Base-by-base conservation (phyloP, 2,329 filamentous ascomycete genomes). In the Metarhizium anisopliae region DNA sequence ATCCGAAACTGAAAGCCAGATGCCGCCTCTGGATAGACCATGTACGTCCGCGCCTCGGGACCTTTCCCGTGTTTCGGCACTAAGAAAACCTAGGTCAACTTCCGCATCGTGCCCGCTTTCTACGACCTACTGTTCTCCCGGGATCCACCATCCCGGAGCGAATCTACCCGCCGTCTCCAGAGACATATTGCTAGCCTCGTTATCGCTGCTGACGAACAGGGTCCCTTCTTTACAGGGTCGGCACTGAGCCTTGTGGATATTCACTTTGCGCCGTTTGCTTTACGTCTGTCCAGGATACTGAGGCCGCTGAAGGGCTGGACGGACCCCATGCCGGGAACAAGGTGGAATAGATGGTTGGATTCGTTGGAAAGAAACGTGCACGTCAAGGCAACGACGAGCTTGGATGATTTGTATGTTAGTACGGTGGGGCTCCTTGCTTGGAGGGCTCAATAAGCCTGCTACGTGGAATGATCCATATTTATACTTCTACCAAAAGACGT, bases 21-120 rank as follows among this genome's bases (percentile, higher is more conserved):
- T 90, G 84, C 57, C 82, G 90, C 47, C 72, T 94, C 10, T 95
- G 90, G 90, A 79, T 84, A 30, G 87, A 93, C 61, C 89, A 94
- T 74, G 84, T 90, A 71, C 69, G 81, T 67, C 32, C 6, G 32
- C 38, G 11, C 30, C 50, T 51, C 30, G 4, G 10, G 14, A 6
- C 14, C 40, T 7, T 18, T n/a, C 36, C 47, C 2, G 53, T 60
- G 20, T 50, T 47, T 18, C 16, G 11, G 10, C 7, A 7, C 20
- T 14, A 16, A 49, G 1, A 3, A 18, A 6, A 10, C 13, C 25
- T 11, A 88, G 84, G 84, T 92, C 66, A 91, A 94, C 66, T 80
- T 85, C 36, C 79, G 85, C 60, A 83, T 95, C 55, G 81, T 95
- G 2, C 88, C 90, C 0, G 73, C 77, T 11, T 95, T 95, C 74